phyloP scores from a whole-genome alignment of 495 filamentous ascomycete species.

The Penicillium antarcticum region DNA sequence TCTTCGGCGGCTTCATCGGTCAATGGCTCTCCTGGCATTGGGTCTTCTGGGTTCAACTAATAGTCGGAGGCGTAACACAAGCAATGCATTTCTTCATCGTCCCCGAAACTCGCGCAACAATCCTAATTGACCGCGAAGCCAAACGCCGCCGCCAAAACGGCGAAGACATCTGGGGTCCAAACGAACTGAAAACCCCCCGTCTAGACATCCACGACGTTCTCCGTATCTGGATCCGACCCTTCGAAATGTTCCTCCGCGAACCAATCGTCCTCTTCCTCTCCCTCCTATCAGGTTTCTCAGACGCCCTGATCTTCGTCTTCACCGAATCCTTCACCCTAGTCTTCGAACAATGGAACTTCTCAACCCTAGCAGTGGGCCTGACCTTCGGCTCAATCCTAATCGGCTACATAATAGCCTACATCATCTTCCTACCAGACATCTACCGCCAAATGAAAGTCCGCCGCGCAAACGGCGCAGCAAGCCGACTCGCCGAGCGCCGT shows the following conservation, averaged over 20 bases:
- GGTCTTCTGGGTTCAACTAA: constrained; percentile 79
- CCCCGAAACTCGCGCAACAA: constrained; percentile 64
- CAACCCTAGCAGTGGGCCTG: constrained; percentile 51
- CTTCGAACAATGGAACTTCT: constrained; percentile 63
- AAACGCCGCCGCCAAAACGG: constrained; percentile 58
- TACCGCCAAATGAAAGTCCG: constrained; percentile 44
- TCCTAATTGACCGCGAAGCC: constrained; percentile 65
- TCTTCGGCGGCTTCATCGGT: constrained; percentile 76
- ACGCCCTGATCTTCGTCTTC: constrained; percentile 80
- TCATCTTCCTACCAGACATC: constrained; percentile 62
- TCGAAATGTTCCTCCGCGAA: constrained; percentile 75
- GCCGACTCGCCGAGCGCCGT: constrained; percentile 55
- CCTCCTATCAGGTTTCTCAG: constrained; percentile 70
- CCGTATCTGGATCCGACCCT: constrained; percentile 65
- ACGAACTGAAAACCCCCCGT: constrained; percentile 52
- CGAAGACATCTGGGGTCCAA: constrained; percentile 61
- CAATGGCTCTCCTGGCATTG: constrained; percentile 66
- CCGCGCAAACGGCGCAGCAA: constrained; percentile 44
- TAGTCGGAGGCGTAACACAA: constrained; percentile 66
- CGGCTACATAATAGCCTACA: constrained; percentile 64
- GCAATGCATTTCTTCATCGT: constrained; percentile 63
- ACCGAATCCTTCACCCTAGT: constrained; percentile 65
- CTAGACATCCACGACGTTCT: constrained; percentile 54
- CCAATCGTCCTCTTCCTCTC: constrained; percentile 72
- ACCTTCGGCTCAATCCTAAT: constrained; percentile 62